phyloP scores from a whole-genome alignment of 768 basidiomycete species.

The Suillus fuscotomentosus region DNA sequence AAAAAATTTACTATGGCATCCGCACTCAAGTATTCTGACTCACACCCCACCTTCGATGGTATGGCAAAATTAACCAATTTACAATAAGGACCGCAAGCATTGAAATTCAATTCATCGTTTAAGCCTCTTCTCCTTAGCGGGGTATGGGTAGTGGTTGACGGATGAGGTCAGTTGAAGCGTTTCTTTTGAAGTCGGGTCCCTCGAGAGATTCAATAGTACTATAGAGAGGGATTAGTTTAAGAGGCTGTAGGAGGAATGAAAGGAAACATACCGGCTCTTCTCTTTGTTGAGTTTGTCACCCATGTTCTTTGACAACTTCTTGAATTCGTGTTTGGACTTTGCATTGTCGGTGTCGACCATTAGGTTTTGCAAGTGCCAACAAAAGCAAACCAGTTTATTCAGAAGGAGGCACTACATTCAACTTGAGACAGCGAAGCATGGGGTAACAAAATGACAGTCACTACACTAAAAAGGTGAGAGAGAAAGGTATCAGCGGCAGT shows the following conservation, averaged over 20 bases:
- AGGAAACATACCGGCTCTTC: conserved; percentile 72
- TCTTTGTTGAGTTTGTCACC: conserved; percentile 92
- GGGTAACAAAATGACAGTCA: not conserved
- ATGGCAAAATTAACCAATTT: conserved; percentile 51
- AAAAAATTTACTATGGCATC: too few species aligned
- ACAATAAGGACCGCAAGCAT: conserved; percentile 86
- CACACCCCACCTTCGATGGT: too few species aligned
- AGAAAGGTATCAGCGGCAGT: not conserved
- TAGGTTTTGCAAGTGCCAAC: conserved; percentile 86
- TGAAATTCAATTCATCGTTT: conserved; percentile 88
- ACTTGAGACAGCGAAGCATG: not conserved
- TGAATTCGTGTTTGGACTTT: conserved; percentile 84
- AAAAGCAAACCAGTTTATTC: not conserved
- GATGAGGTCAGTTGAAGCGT: conserved; percentile 76
- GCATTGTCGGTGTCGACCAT: conserved; percentile 92
- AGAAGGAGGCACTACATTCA: not conserved
- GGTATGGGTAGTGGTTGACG: conserved; percentile 81
- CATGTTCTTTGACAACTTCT: conserved; percentile 85
- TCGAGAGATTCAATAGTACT: conserved; percentile 85
- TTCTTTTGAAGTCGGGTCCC: conserved; percentile 80
- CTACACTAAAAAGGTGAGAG: not conserved
- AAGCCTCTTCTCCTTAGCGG: conserved; percentile 84
- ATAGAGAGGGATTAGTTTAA: conserved; percentile 10
- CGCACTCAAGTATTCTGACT: too few species aligned
- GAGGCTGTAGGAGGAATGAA: conserved; percentile 12